Base-by-base conservation (phyloP, 768 basidiomycete genomes). In the Tricholoma sp. region DNA sequence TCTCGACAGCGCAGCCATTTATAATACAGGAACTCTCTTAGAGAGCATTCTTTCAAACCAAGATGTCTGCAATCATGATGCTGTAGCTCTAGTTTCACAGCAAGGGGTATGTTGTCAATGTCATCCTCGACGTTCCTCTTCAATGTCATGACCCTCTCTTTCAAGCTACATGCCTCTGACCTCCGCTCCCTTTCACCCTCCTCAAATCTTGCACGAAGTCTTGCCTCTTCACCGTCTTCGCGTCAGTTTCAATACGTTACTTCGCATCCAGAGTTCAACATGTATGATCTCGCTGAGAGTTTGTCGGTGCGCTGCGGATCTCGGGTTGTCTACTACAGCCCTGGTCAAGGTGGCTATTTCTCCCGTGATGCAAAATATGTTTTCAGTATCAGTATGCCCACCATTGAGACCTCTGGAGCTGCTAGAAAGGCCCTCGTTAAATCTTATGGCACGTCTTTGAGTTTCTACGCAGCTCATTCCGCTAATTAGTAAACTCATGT, bases 81-180 rank as follows among this genome's bases (percentile, higher is more conserved):
- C 84, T 31, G 66, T 93, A 11, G 73, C 91, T 7, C 65, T 91
- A 9, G 73, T 90, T 41, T 79, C 88, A 59, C 89, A 91, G 52
- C 81, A 85, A 9, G 87, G 88, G 20, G 90, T 91, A 67, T 58
- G 85, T 76, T 10, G 17, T 12, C 13, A 12, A 20, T 32, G 15
- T 53, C 34, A 42, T 44, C 2, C 56, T 24, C 32, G 20, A n/a
- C 44, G 13, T 41, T 20, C 18, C 24, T 15, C 51, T 24, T 33
- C 51, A 42, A 24, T 52, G 32, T 36, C 52, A 32, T 50, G 44
- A 28, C 54, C 24, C 7, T 24, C 4, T 59, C 62, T 52, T 24
- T 41, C 9, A 63, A 91, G 89, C 72, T 88, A 4, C 89, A 87
- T 62, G 85, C 87, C 24, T 85, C 88, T n/a, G 89, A 91, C 73